Percentiles rank a stretch among this genome's conserved stretches.
phyloP scores from a whole-genome alignment of 768 basidiomycete genomes.

The Panellus pusillus region DNA sequence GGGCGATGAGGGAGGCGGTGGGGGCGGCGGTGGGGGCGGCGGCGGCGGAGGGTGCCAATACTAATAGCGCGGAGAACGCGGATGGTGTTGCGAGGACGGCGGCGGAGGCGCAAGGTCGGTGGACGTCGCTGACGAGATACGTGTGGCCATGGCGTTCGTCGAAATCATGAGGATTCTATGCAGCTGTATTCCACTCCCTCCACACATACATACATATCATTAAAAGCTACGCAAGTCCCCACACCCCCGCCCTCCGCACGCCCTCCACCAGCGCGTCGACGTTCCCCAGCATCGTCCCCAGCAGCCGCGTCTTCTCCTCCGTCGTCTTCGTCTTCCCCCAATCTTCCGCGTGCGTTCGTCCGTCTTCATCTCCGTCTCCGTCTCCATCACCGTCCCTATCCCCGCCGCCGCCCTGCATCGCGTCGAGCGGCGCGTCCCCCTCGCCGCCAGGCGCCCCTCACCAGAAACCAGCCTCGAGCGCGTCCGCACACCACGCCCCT shows the following conservation, averaged over 20 bases:
- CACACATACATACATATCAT: too few relatives aligned
- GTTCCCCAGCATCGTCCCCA: conserved; percentile 85
- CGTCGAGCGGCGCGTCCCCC: too few relatives aligned
- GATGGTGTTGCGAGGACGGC: too few relatives aligned
- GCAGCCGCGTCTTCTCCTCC: conserved; percentile 79
- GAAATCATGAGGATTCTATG: too few relatives aligned
- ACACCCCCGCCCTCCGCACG: conserved; percentile 82
- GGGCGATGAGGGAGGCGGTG: conserved; percentile 24
- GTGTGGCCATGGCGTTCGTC: too few relatives aligned
- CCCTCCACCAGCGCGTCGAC: conserved; percentile 90
- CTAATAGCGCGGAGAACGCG: too few relatives aligned
- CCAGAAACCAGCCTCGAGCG: too few relatives aligned
- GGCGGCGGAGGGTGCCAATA: too few relatives aligned
- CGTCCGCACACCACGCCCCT: conserved; percentile 7
- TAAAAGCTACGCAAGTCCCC: conserved; percentile 71
- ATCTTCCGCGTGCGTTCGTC: neutral
- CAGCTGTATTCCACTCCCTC: too few relatives aligned
- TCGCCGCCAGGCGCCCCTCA: too few relatives aligned
- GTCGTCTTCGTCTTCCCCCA: conserved; percentile 47
- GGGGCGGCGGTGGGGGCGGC: conserved; percentile 4
- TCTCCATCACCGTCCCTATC: conserved; percentile 13
- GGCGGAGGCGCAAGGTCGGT: too few relatives aligned
- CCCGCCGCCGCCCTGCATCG: conserved; percentile 4
- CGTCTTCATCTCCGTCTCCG: conserved; percentile 7
- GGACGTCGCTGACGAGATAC: too few relatives aligned